Evolutionary conservation across 176 grass and related monocot genomes (phyloP), one percentile per base, ranked within the genome.

Genomic region (Paspalum vaginatum): DNA sequence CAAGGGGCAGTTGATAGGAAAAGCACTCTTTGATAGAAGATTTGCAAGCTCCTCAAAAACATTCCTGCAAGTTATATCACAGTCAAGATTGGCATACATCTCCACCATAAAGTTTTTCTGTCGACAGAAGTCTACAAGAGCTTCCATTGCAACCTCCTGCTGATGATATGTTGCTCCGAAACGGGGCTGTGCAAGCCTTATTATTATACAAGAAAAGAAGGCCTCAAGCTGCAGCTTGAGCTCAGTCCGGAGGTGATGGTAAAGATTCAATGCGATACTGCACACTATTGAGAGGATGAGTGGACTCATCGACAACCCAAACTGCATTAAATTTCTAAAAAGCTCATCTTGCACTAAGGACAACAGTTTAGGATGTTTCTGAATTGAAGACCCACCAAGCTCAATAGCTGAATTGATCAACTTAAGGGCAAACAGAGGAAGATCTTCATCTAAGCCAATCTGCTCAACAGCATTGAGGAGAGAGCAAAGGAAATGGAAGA

Each of bases 21-120:
- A 99, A 49, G 97, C 91, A 52, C 97, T 99, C 76, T 94, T 95
- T 8, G 93, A 99, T 61, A 99, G 69, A 86, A 96, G 87, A 61
- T 96, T 99, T 21, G 91, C 83, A 65, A 99, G 87, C 76, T 99
- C 97, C 84, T 99, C 97, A 86, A 99, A 99, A 68, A 99, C 76
- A 86, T 99, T 99, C 47, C 90, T 89, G 85, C 92, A 99, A 39
- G 97, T 95, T 82, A 99, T 88, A 60, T 99, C 97, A 55, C 90
- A 99, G 53, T 99, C 97, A 54, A 99, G 89, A 87, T 99, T 99
- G 64, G 97, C 97, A 57, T 93, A 99, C 97, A 99, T 93, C 68
- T 99, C 97, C 45, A 94, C 91, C 93, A 99, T 99, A 82, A 99
- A 99, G 14, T 76, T 88, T 70, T 79, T 93, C 84, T 96, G 97